phyloP scores from a whole-genome alignment of 2,329 filamentous ascomycete species.

The Penicillium fuscoglaucum region DNA sequence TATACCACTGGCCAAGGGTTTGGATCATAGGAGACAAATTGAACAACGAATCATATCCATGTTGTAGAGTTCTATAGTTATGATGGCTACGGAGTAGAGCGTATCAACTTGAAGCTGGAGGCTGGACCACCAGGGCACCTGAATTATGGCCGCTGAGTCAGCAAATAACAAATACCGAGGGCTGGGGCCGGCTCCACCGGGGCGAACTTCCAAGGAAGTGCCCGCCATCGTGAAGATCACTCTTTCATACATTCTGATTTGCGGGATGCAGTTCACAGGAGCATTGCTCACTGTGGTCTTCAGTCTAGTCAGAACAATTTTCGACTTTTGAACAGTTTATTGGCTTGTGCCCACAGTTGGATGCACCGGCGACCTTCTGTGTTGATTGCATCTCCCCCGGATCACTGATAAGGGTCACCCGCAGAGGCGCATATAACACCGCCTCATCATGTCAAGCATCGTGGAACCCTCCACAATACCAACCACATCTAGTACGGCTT shows the following conservation, averaged over 20 bases:
- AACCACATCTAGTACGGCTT: conserved; percentile 23
- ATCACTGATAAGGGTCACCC: conserved; percentile 19
- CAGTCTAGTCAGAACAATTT: neutral
- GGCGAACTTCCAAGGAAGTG: conserved; percentile 1
- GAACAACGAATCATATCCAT: neutral
- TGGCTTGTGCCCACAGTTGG: neutral
- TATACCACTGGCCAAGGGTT: conserved; percentile 3
- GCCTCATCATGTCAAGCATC: conserved; percentile 29
- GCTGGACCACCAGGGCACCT: neutral
- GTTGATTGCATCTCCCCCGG: conserved; percentile 21
- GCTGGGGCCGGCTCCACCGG: neutral
- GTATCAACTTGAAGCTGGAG: neutral
- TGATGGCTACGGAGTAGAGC: neutral
- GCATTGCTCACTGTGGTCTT: conserved; percentile 19
- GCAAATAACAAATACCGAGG: neutral
- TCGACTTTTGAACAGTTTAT: neutral
- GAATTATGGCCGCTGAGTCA: neutral
- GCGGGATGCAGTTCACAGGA: conserved; percentile 16
- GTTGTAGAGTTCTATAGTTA: neutral
- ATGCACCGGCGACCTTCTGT: conserved; percentile 10
- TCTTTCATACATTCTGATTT: conserved; percentile 9
- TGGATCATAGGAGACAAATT: conserved; percentile 15
- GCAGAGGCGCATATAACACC: conserved; percentile 9
- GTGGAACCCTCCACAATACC: conserved; percentile 22
- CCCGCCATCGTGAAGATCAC: conserved; percentile 9